phyloP scores from a whole-genome alignment of 2,329 filamentous ascomycete species.

The Colletotrichum sp. region DNA sequence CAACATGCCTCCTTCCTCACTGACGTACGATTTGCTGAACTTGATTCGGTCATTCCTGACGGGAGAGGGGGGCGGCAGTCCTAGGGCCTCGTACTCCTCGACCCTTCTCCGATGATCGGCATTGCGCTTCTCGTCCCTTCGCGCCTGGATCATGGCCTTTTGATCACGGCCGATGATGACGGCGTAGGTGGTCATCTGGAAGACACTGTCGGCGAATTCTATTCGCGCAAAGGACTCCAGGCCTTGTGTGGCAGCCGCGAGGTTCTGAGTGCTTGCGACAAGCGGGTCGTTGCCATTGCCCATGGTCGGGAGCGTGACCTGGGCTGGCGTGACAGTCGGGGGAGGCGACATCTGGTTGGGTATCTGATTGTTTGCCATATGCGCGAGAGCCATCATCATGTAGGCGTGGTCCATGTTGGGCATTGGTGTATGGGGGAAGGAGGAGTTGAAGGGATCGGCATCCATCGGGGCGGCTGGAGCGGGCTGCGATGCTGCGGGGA shows the following conservation, averaged over 20 bases:
- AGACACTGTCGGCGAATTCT: conserved; percentile 76
- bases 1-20: conserved; percentile 72
- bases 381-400: conserved; percentile 50
- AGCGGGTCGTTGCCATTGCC: conserved; percentile 28
- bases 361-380: conserved; percentile 37
- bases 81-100: conserved; percentile 50
- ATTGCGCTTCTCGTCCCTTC: conserved; percentile 52
- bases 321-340: conserved; percentile 49
- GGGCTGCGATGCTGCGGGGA: conserved; percentile 22
- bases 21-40: conserved; percentile 69
- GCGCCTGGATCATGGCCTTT: conserved; percentile 59
- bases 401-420: conserved; percentile 40
- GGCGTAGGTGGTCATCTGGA: conserved; percentile 78
- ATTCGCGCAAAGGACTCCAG: conserved; percentile 65
- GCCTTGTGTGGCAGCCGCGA: conserved; percentile 40
- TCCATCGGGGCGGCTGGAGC: conserved; percentile 8
- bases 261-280: conserved; percentile 34
- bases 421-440: conserved; percentile 36
- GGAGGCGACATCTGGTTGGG: conserved; percentile 42
- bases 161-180: conserved; percentile 76
- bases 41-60: conserved; percentile 56
- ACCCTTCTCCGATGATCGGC: conserved; percentile 48
- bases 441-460: conserved; percentile 33
- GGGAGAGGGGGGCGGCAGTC: conserved; percentile 56
- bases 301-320: conserved; percentile 46